A percentile compares a stretch with the other conserved stretches of the same genome.
Evolutionary conservation across 1,284 basidiomycete species (phyloP).

Genomic region (Ganoderma sp.): DNA sequence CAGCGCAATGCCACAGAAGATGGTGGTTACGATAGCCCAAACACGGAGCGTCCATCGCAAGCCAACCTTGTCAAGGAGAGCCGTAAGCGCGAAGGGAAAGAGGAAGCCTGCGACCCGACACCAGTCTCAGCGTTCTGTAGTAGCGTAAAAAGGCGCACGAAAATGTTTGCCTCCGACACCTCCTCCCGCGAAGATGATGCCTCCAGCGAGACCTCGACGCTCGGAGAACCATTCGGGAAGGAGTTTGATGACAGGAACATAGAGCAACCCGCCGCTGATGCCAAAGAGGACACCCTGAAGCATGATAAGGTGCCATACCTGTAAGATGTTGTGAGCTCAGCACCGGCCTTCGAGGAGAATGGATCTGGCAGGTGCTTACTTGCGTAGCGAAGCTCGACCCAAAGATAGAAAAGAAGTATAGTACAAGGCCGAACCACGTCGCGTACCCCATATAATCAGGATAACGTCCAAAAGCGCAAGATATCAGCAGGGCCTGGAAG

Average conservation of each 20-base stretch:
- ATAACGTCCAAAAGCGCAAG: conserved; percentile 36
- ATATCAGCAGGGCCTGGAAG: conserved; percentile 28
- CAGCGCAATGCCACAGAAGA: conserved; percentile 33
- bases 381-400: conserved; percentile 38
- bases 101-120: conserved; percentile 30
- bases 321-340: neutral
- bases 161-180: conserved; percentile 35
- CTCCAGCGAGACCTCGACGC: conserved; percentile 38
- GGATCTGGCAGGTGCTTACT: conserved; percentile 13
- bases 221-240: conserved; percentile 35
- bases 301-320: conserved; percentile 39
- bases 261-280: conserved; percentile 36
- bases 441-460: conserved; percentile 34
- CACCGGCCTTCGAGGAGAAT: neutral
- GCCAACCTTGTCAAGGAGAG: conserved; percentile 35
- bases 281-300: conserved; percentile 39
- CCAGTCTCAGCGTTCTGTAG: neutral
- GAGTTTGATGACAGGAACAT: conserved; percentile 35
- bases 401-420: conserved; percentile 33
- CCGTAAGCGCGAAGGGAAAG: conserved; percentile 37
- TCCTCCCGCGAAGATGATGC: conserved; percentile 40
- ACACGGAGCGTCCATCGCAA: conserved; percentile 38
- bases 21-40: conserved; percentile 32
- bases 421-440: conserved; percentile 35
- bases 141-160: neutral